These are phyloP conservation scores for Arachis hypogaea DNA, from an alignment of 306 rosid species.

Conservation along the genomic window DNA sequence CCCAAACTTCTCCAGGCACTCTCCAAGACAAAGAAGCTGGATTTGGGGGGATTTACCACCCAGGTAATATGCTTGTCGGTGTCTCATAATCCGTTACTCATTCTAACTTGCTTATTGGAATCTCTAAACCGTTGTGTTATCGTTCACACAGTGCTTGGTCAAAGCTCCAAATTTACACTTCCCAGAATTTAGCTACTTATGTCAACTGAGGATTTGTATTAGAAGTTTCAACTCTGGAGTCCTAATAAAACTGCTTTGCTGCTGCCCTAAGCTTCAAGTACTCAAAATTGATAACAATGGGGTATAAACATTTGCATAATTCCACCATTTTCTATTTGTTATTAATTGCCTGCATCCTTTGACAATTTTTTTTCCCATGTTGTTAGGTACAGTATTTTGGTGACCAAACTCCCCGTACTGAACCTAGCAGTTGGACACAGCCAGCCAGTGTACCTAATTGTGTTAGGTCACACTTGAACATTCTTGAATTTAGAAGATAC, in stretches of 20 bases:
- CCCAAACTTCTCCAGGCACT: no score
- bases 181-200: no score
- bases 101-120: no score
- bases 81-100: no score
- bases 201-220: no score
- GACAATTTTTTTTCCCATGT: not conserved
- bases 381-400: not conserved
- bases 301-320: not conserved
- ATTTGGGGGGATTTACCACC: no score
- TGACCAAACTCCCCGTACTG: not conserved
- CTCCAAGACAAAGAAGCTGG: no score
- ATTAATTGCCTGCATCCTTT: not conserved
- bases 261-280: not conserved
- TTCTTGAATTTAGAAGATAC: not conserved
- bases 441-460: not conserved
- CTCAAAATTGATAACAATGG: not conserved
- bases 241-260: not conserved
- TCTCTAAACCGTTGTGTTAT: no score
- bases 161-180: no score
- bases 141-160: no score
- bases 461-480: not conserved
- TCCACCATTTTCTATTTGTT: not conserved
- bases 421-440: not conserved
- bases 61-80: no score
- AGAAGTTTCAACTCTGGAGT: not conserved